Evolutionary conservation across 2,329 filamentous ascomycete species (phyloP).

Genomic region (Calycina marina): DNA sequence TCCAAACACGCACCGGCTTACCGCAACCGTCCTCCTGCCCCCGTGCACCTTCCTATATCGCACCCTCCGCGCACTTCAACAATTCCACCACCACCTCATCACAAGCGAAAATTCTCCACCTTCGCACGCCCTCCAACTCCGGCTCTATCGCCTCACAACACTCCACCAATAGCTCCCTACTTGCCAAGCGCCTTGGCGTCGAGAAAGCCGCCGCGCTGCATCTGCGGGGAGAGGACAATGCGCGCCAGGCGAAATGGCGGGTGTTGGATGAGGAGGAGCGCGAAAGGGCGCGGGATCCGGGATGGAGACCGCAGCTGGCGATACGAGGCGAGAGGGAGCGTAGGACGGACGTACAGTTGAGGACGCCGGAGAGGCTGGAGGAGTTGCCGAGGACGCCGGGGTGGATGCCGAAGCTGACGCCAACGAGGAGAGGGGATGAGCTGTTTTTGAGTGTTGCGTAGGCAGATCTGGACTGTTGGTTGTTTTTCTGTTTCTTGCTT

Average conservation of each 20-base stretch:
- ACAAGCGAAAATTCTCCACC: neutral
- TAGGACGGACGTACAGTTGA: neutral
- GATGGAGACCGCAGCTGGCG: conserved; percentile 15
- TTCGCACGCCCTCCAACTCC: conserved; percentile 3
- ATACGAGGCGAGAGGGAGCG: conserved; percentile 1
- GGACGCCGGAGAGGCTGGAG: conserved; percentile 1
- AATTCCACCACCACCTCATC: neutral
- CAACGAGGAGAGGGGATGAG: conserved; percentile 50
- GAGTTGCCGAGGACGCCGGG: conserved; percentile 34
- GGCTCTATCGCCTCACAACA: conserved; percentile 6
- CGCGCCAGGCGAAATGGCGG: conserved; percentile 7
- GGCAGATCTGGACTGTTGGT: too few relatives aligned
- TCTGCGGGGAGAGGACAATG: conserved; percentile 13
- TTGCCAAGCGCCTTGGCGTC: conserved; percentile 21
- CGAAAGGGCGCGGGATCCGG: conserved; percentile 13
- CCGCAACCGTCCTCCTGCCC: neutral
- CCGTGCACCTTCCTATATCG: neutral
- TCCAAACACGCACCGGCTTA: neutral
- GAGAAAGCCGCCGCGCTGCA: conserved; percentile 1
- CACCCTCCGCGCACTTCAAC: conserved; percentile 1
- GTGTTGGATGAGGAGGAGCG: conserved; percentile 15
- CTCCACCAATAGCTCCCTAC: conserved; percentile 28
- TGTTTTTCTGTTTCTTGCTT: too few relatives aligned
- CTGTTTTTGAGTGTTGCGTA: conserved; percentile 42
- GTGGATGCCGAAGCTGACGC: conserved; percentile 52